These are phyloP conservation scores for Lotmaria passim DNA, from an alignment of 208 protist species.

Conservation along the genomic window DNA sequence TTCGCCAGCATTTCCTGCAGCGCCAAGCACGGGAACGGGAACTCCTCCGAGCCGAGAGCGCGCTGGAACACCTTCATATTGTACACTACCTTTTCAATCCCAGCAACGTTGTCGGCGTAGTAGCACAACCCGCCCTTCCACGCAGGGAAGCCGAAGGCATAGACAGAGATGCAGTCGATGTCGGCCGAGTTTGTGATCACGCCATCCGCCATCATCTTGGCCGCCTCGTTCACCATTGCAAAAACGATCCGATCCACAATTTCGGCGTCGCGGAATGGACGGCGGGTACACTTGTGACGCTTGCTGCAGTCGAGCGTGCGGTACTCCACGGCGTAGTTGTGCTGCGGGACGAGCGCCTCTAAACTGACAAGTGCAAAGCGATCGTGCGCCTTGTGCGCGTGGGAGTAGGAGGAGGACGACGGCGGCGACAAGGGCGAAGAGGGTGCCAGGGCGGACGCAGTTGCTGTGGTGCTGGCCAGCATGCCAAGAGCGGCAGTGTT, in stretches of 20 bases:
- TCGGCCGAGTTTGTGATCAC: conserved; percentile 69
- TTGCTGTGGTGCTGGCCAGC: background rate
- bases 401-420: background rate
- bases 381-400: conserved; percentile 6
- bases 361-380: conserved; percentile 38
- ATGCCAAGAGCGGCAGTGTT: too few relatives aligned
- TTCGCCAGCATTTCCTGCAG: conserved; percentile 54
- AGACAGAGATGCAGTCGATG: conserved; percentile 88
- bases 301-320: conserved; percentile 57
- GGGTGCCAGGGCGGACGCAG: background rate
- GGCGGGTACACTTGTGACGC: conserved; percentile 57
- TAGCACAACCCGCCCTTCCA: conserved; percentile 79
- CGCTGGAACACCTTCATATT: conserved; percentile 70
- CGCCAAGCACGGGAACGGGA: conserved; percentile 57
- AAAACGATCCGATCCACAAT: conserved; percentile 89
- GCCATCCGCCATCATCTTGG: conserved; percentile 74
- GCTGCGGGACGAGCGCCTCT: conserved; percentile 28
- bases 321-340: conserved; percentile 68
- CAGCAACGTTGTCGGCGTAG: conserved; percentile 71
- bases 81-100: conserved; percentile 57
- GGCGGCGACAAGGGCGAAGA: background rate
- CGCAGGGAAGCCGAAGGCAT: conserved; percentile 86
- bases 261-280: conserved; percentile 77
- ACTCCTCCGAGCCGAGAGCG: conserved; percentile 46
- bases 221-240: conserved; percentile 92